Evolutionary conservation across 768 basidiomycete genomes (phyloP).

Genomic region (Boletus bicolor): DNA sequence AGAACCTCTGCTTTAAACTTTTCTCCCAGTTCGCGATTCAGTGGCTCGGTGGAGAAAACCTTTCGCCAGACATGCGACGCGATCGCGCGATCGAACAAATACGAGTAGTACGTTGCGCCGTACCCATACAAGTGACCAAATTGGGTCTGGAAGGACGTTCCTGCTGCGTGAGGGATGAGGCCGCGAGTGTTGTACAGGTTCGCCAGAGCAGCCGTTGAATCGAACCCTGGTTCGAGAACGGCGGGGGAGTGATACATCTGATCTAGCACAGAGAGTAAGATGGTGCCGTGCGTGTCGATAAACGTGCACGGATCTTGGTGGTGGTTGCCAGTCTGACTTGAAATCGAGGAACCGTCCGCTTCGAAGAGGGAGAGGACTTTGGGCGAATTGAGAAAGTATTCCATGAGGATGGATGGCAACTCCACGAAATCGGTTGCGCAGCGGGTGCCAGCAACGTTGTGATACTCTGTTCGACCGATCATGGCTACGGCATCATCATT

Average conservation of each 20-base stretch:
- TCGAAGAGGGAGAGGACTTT: constrained; percentile 79
- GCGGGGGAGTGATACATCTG: constrained; percentile 83
- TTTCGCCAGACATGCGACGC: constrained; percentile 87
- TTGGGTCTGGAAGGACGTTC: constrained; percentile 92
- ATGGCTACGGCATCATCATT: constrained; percentile 59
- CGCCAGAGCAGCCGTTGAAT: constrained; percentile 68
- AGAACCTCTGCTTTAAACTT: constrained; percentile 75
- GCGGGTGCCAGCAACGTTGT: constrained; percentile 96
- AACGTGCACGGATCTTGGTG: constrained; percentile 73
- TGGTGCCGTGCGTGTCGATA: constrained; percentile 90
- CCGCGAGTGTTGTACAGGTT: constrained; percentile 65
- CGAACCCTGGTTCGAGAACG: constrained; percentile 53
- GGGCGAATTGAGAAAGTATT: constrained; percentile 89
- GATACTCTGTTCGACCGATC: constrained; percentile 96
- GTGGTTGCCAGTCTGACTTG: constrained; percentile 55
- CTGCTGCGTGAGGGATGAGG: constrained; percentile 76
- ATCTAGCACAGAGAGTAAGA: constrained; percentile 84
- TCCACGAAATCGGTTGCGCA: constrained; percentile 99
- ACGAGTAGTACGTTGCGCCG: constrained; percentile 97
- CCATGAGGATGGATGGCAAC: constrained; percentile 97
- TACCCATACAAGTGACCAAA: constrained; percentile 96
- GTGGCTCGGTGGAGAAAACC: constrained; percentile 65
- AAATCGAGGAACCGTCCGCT: constrained; percentile 42
- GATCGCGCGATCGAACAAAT: constrained; percentile 94
- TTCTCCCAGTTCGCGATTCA: constrained; percentile 75